Evolutionary conservation across 495 filamentous ascomycete species (phyloP), one percentile per base, ranked within the genome.

Genomic region (Astrothelium macrocarpum): DNA sequence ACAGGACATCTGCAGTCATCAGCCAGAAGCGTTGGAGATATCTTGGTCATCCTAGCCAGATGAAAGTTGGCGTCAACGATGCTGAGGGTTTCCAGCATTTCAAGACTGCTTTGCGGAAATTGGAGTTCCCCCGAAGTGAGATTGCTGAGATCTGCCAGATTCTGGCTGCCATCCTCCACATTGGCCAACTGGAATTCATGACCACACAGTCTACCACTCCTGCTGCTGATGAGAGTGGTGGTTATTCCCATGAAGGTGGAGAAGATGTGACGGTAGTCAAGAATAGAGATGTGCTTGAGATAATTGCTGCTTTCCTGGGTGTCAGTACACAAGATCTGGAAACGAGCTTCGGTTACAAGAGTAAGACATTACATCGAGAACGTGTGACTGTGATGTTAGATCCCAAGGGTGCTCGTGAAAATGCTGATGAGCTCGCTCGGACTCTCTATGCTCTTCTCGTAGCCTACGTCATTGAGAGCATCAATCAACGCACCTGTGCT

Each of bases 111-210:
- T 77, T 98, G 60, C 78, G 93, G 53, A 97, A 95, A 72, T 81
- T 98, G 42, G 94, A 96, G 72, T 97, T 98, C 67, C 90, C 92
- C 1, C 82, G 91, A 26, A 84, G 85, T 66, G 93, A 97, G 68
- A 96, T 98, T 72, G 94, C 94, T 39, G 92, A 96, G 71, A 89
- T 97, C 63, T 98, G 94, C 72, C 93, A 97, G 75, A 84, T 97
- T 46, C 75, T 98, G 26, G 94, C 94, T 25, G 84, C 82, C 70
- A 95, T 98, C 65, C 81, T 98, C 16, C 94, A 98, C 69, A 90
- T 98, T 68, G 94, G 94, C 39, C 93, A 98, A 72, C 80, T 98
- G 14, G 94, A 97, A 59, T 98, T 98, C 70, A 81, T 83, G 63
- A 92, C 83, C 0, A 83, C 85, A 4, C 87, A 93, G 67, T 83